A percentile compares a stretch with the other conserved stretches of the same genome.
phyloP scores from a whole-genome alignment of 768 basidiomycete species.

The Russula ochroleuca region DNA sequence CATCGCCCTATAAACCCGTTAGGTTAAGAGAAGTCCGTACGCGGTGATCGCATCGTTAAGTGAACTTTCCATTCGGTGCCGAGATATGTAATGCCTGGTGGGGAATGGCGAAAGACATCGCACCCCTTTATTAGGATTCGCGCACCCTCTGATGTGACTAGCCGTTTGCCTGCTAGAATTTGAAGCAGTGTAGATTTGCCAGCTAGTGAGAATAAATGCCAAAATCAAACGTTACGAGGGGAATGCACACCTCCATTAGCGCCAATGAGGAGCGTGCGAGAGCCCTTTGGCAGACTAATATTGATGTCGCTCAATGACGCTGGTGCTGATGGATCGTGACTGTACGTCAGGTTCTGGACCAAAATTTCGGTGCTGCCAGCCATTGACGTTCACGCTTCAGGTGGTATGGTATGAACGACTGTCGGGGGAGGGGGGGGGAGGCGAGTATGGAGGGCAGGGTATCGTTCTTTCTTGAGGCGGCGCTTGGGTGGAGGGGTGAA shows the following conservation, averaged over 20 bases:
- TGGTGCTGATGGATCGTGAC: conserved; percentile 40
- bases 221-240: neutral
- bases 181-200: conserved; percentile 97
- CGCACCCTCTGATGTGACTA: conserved; percentile 52
- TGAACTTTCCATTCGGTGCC: conserved; percentile 85
- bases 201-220: conserved; percentile 39
- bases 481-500: neutral
- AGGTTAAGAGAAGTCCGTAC: conserved; percentile 1
- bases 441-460: too few relatives aligned
- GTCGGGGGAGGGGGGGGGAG: too few relatives aligned
- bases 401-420: neutral
- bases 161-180: conserved; percentile 86
- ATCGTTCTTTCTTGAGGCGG: neutral
- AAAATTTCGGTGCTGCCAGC: conserved; percentile 34
- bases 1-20: conserved; percentile 62
- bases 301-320: conserved; percentile 62
- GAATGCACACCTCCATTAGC: conserved; percentile 80
- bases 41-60: neutral
- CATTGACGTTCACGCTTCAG: neutral
- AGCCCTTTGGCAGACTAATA: conserved; percentile 65
- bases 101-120: conserved; percentile 88
- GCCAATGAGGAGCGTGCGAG: conserved; percentile 82
- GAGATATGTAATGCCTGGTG: conserved; percentile 76
- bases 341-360: conserved; percentile 51
- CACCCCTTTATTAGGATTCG: conserved; percentile 67